phyloP scores from a whole-genome alignment of 2,329 filamentous ascomycete species.

The Dichotomopilus funicola region DNA sequence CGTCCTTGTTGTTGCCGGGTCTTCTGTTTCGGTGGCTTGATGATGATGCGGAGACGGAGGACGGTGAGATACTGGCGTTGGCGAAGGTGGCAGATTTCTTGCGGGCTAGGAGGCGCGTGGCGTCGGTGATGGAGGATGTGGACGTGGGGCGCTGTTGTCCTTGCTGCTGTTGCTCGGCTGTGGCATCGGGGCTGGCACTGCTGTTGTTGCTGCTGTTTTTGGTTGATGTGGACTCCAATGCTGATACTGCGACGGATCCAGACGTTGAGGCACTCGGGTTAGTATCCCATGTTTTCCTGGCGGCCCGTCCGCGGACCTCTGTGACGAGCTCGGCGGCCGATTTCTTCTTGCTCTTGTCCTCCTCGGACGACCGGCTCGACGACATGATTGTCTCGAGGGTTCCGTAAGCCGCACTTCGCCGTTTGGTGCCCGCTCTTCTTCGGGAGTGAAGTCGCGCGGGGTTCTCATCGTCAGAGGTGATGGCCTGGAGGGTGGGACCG shows the following conservation, averaged over 20 bases:
- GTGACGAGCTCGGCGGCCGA: conserved; percentile 50
- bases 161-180: background rate
- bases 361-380: conserved; percentile 57
- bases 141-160: background rate
- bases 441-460: conserved; percentile 29
- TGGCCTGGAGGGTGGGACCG: conserved; percentile 52
- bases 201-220: conserved; percentile 10
- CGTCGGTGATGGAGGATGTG: background rate
- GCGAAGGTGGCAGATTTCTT: conserved; percentile 40
- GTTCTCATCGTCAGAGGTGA: conserved; percentile 50
- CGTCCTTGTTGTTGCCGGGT: background rate
- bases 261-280: conserved; percentile 20
- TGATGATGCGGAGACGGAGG: conserved; percentile 23
- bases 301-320: conserved; percentile 44
- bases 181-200: background rate
- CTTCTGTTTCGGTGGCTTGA: background rate
- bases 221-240: conserved; percentile 11
- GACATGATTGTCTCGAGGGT: conserved; percentile 63
- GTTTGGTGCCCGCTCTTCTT: conserved; percentile 35
- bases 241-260: too few relatives aligned
- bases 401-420: conserved; percentile 51
- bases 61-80: conserved; percentile 39
- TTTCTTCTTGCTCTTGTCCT: conserved; percentile 55
- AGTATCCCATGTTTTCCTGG: conserved; percentile 28
- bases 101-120: conserved; percentile 17